phyloP scores from a whole-genome alignment of 352 stramenopile species.

The Pelagophyceae sp. region DNA sequence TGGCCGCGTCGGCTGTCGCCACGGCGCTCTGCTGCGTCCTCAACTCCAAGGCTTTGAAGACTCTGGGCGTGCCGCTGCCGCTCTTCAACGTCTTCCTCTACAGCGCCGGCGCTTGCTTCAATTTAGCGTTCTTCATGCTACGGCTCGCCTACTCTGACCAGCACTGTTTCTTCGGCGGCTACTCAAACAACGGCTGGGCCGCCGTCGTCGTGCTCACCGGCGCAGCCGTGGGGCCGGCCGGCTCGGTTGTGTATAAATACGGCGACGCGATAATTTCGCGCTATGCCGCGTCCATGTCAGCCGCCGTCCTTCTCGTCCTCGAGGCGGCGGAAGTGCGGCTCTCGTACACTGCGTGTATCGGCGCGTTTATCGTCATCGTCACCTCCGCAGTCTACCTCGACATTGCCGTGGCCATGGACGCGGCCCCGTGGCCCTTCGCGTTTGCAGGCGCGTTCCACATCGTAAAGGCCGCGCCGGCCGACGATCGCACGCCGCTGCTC shows the following conservation, averaged over 20 bases:
- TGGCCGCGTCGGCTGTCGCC: neutral
- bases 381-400: neutral
- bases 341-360: neutral
- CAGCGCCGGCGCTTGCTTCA: neutral
- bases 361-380: slow-evolving; percentile 6
- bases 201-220: neutral
- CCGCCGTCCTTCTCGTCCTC: slow-evolving; percentile 13
- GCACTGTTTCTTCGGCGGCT: slow-evolving; percentile 3
- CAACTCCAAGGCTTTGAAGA: neutral
- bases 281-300: neutral
- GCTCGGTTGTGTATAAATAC: slow-evolving; percentile 5
- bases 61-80: neutral
- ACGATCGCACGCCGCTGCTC: neutral
- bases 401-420: neutral
- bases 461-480: neutral
- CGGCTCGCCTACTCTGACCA: neutral
- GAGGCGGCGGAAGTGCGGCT: neutral
- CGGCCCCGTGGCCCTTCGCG: neutral
- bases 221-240: neutral
- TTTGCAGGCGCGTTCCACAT: neutral
- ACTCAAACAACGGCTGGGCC: neutral
- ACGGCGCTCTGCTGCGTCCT: neutral
- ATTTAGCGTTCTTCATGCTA: neutral
- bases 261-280: slow-evolving; percentile 10
- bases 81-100: slow-evolving; percentile 9